phyloP scores from a whole-genome alignment of 2,329 filamentous ascomycete genomes.

The Talaromyces sp. region DNA sequence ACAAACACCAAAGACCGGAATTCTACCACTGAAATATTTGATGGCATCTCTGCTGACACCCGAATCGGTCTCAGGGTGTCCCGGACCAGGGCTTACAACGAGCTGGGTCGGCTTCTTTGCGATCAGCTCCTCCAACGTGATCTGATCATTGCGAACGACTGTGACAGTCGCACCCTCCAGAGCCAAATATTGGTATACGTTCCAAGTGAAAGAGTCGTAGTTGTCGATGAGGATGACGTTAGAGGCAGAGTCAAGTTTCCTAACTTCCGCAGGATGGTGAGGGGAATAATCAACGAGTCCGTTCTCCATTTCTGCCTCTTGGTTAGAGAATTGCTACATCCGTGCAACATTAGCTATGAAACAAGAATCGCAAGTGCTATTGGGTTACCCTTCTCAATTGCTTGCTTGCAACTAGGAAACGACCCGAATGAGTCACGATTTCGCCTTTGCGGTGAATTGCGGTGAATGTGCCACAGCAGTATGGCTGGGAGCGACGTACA shows the following conservation, averaged over 20 bases:
- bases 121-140: constrained; percentile 78
- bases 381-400: background rate
- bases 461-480: background rate
- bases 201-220: constrained; percentile 99
- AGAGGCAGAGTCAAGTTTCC: constrained; percentile 71
- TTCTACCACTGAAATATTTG: constrained; percentile 84
- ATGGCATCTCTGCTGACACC: constrained; percentile 93
- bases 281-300: constrained; percentile 76
- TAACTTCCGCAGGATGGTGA: constrained; percentile 67
- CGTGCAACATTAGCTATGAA: background rate
- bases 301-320: constrained; percentile 26
- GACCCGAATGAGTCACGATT: constrained; percentile 6
- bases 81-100: constrained; percentile 90
- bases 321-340: background rate
- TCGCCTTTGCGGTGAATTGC: background rate
- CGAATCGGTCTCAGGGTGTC: constrained; percentile 85
- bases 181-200: constrained; percentile 96
- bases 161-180: constrained; percentile 91
- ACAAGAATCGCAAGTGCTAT: background rate
- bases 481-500: background rate
- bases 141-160: constrained; percentile 88
- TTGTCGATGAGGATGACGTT: constrained; percentile 97
- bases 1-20: constrained; percentile 94
- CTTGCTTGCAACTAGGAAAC: background rate
- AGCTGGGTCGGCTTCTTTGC: constrained; percentile 84